phyloP scores from a whole-genome alignment of 306 rosid species.

The Betula pendula region DNA sequence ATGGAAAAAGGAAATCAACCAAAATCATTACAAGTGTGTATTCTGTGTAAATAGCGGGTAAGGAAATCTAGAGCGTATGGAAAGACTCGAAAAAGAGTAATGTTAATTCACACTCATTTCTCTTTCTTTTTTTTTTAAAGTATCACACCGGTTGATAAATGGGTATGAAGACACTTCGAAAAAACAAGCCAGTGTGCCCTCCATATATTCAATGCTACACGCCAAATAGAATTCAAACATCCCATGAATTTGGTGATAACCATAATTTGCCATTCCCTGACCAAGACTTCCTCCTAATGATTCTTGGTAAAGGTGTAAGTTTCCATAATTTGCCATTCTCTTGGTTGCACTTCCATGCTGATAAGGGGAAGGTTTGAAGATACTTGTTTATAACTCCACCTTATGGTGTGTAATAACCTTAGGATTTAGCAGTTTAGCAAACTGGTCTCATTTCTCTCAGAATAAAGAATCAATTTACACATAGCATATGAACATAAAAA shows the following conservation, averaged over 20 bases:
- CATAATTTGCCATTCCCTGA: not conserved
- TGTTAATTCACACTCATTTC: too few relatives aligned
- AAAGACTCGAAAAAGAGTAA: not conserved
- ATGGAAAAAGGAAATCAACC: not conserved
- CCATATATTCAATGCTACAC: not conserved
- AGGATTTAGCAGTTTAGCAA: not conserved
- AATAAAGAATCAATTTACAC: not conserved
- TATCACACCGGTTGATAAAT: too few relatives aligned
- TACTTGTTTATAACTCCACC: not conserved
- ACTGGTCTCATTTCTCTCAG: not conserved
- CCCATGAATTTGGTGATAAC: not conserved
- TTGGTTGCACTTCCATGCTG: not conserved
- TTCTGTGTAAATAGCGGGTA: too few relatives aligned
- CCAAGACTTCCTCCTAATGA: not conserved
- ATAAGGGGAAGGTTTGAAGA: not conserved
- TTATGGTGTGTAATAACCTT: not conserved
- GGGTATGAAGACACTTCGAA: too few relatives aligned
- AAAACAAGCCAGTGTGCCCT: not conserved
- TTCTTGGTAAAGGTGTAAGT: too few relatives aligned
- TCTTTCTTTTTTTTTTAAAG: too few relatives aligned
- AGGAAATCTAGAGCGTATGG: too few relatives aligned
- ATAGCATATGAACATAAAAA: not conserved
- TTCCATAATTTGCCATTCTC: too few relatives aligned
- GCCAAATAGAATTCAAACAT: not conserved
- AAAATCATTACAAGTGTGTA: not conserved